These are phyloP conservation scores for Lodderomyces metapsilosis DNA, from an alignment of 1,139 yeast species.

Conservation along the genomic window DNA sequence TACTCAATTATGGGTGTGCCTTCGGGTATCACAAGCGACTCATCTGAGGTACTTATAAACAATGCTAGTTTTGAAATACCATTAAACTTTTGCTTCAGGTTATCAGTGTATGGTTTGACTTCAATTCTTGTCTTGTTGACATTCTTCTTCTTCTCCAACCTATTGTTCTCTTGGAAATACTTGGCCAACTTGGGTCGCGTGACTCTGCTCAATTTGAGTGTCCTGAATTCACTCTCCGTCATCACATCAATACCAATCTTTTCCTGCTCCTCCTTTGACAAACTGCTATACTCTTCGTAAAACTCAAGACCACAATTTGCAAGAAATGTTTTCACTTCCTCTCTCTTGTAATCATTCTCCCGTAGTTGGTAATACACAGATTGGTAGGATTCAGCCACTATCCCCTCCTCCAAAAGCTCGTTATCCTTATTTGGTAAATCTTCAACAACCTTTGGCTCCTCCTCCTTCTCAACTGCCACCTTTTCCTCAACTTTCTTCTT, in stretches of 20 bases:
- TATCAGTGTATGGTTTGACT: constrained; percentile 52
- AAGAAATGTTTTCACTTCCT: constrained; percentile 27
- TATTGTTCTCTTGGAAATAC: constrained; percentile 26
- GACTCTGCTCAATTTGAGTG: constrained; percentile 30
- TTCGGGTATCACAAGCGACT: constrained; percentile 32
- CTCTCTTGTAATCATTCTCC: constrained; percentile 49
- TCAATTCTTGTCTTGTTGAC: constrained; percentile 29
- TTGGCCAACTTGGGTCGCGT: constrained; percentile 35
- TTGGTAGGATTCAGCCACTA: constrained; percentile 49
- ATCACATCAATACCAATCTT: constrained; percentile 21
- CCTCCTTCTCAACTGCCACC: constrained; percentile 3
- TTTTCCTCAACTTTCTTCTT: constrained; percentile 20
- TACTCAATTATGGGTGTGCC: constrained; percentile 62
- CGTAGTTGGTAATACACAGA: constrained; percentile 49
- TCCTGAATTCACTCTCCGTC: constrained; percentile 27
- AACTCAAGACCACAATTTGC: constrained; percentile 23
- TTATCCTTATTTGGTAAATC: constrained; percentile 38
- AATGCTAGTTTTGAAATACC: constrained; percentile 75
- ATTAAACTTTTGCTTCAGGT: constrained; percentile 60
- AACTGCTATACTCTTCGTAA: constrained; percentile 12
- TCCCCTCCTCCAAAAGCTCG: constrained; percentile 40
- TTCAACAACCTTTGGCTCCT: constrained; percentile 11
- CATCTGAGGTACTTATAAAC: constrained; percentile 32
- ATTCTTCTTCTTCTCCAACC: constrained; percentile 20
- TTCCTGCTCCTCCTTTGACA: constrained; percentile 16